A percentile compares a stretch with the other conserved stretches of the same genome.
Conservation (phyloP, 148 eudicot genomes). For the Linanthus parryae region DNA sequence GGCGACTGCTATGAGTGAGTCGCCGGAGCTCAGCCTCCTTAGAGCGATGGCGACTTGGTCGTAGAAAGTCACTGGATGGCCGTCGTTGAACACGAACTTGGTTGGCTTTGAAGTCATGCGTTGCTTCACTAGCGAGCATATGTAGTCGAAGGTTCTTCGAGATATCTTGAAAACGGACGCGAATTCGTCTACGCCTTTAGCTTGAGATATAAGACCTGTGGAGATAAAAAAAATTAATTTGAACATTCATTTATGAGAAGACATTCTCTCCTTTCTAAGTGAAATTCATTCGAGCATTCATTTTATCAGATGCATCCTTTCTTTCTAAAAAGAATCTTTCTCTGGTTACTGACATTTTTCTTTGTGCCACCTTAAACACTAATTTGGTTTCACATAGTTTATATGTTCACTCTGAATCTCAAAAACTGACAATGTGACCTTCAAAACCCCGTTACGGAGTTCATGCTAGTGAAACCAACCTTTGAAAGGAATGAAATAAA, state of each 20-base stretch:
- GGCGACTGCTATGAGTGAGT: slow-evolving; percentile 59
- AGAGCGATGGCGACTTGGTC: slow-evolving; percentile 87
- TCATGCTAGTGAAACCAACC: too few relatives aligned
- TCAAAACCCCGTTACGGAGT: too few relatives aligned
- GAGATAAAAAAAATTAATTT: background rate
- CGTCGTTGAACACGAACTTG: slow-evolving; percentile 45
- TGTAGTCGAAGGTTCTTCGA: slow-evolving; percentile 66
- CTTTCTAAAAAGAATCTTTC: background rate
- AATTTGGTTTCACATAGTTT: background rate
- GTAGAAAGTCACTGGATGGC: slow-evolving; percentile 44
- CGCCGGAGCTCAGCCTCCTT: slow-evolving; percentile 81
- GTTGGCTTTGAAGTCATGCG: slow-evolving; percentile 48
- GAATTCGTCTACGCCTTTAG: slow-evolving; percentile 40
- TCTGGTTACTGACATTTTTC: background rate
- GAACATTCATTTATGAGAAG: background rate
- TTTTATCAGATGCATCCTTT: background rate
- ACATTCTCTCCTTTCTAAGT: background rate
- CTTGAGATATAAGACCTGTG: slow-evolving; percentile 46
- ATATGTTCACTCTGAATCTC: too few relatives aligned
- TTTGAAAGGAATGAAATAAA: too few relatives aligned
- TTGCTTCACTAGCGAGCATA: slow-evolving; percentile 65
- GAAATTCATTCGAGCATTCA: background rate
- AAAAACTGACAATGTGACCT: too few relatives aligned
- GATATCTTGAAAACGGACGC: slow-evolving; percentile 66
- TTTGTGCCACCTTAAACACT: background rate